Conservation (phyloP, 169 alveolate genomes). For the Eimeria mitis region DNA sequence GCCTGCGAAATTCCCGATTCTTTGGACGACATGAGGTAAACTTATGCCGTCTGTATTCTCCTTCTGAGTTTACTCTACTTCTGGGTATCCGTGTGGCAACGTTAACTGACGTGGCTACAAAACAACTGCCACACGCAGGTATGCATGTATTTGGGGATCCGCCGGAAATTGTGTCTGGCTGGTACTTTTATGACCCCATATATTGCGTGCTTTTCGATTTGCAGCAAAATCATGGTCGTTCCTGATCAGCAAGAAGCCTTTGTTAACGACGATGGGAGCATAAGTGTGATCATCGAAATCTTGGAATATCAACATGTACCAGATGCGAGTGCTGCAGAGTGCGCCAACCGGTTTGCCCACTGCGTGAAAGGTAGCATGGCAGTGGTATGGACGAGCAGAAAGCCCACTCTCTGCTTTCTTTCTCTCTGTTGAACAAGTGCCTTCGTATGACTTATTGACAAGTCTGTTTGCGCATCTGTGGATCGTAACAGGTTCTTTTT, state of each 20-base stretch:
- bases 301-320: constrained; percentile 48
- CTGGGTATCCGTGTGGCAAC: neutral
- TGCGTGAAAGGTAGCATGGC: neutral
- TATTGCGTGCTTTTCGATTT: neutral
- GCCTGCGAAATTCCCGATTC: constrained; percentile 15
- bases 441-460: neutral
- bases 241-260: constrained; percentile 70
- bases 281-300: constrained; percentile 48
- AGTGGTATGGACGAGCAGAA: neutral
- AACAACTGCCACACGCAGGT: neutral
- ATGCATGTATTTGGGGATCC: neutral
- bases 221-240: constrained; percentile 55
- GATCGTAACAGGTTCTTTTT: constrained; percentile 49
- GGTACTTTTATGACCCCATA: neutral
- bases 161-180: neutral
- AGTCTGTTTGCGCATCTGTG: neutral
- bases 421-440: neutral
- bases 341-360: neutral
- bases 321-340: constrained; percentile 60
- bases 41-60: too few relatives aligned
- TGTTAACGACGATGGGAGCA: constrained; percentile 37
- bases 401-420: neutral
- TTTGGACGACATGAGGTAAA: constrained; percentile 59
- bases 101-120: neutral
- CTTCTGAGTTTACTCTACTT: neutral